Conservation (phyloP, 202 grass and related monocot genomes). For the Setaria viridis region DNA sequence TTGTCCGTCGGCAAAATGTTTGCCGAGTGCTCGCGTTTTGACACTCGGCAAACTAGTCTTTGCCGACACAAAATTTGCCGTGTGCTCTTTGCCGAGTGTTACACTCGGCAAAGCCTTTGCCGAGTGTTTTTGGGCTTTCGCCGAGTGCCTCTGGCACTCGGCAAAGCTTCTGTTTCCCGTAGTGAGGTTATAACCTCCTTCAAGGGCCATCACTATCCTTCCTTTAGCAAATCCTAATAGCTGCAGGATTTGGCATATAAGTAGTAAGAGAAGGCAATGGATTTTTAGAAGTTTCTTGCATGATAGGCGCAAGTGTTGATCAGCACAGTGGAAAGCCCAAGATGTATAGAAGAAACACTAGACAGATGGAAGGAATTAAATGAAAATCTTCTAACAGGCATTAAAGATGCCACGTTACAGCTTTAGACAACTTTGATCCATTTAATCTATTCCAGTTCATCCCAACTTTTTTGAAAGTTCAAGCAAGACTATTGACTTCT, state of each 20-base stretch:
- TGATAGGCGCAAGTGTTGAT: background rate
- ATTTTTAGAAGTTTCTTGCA: background rate
- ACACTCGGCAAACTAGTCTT: too few species aligned
- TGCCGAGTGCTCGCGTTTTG: too few species aligned
- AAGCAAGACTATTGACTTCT: constrained; percentile 3
- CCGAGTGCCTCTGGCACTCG: too few species aligned
- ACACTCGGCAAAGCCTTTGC: too few species aligned
- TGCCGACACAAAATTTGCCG: too few species aligned
- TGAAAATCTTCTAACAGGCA: constrained; percentile 2
- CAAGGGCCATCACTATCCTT: constrained; percentile 91
- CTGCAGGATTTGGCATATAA: constrained; percentile 55
- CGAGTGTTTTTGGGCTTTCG: too few species aligned
- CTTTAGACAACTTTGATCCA: background rate
- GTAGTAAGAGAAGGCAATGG: constrained; percentile 33
- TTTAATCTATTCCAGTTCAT: constrained; percentile 25
- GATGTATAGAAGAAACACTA: constrained; percentile 25
- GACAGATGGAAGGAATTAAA: constrained; percentile 35
- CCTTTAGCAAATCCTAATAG: constrained; percentile 84
- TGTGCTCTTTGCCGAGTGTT: too few species aligned
- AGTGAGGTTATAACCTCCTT: constrained; percentile 99
- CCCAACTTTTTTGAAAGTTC: constrained; percentile 13
- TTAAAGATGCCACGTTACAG: background rate
- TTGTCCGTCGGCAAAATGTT: too few species aligned
- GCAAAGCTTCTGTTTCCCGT: too few species aligned
- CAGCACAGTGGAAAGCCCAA: constrained; percentile 26